Base-by-base conservation (phyloP, 495 filamentous ascomycete genomes). In the Corynascus novoguineensis region DNA sequence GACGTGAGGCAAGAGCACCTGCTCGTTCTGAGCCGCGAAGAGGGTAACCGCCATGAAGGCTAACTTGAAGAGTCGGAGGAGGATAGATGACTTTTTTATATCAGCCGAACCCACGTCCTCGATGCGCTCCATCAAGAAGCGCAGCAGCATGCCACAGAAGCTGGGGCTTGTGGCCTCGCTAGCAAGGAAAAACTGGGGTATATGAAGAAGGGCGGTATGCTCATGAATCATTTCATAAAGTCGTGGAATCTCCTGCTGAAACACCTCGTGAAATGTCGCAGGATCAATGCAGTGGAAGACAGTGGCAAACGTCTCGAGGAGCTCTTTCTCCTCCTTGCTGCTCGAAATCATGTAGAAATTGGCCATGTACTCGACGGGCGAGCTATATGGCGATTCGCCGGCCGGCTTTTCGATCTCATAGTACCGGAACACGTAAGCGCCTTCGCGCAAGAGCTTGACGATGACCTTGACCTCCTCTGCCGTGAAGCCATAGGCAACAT, bases 11-110 rank as follows among this genome's bases (percentile, higher is more conserved):
- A 97, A 80, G 15, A 99, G 76, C 3, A 99, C 92, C 65, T 89
- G 87, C 68, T 99, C 95, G 64, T 99, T 99, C 68, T 96, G 91
- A 10, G 81, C 78, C 0, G 90, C 91, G 68, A 99, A 99, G 10
- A 99, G 73, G 0, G 95, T 97, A 27, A 99, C 95, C 0, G 95
- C 95, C 95, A 99, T 99, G 75, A 99, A 99, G 5, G 91, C 95
- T 42, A 99, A 78, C 73, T 99, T 99, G 78, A 99, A 99, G 50
- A 99, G 84, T 42, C 95, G 84, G 15, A 99, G 77, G 10, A 99
- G 76, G 51, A 97, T 93, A 47, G 91, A 90, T 0, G 92, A 91
- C 71, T 89, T 92, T 55, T 87, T 88, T 47, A 89, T 86, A 68
- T 97, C 89, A 12, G 86, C 86, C 0, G 90, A 95, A 34, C 95